phyloP scores from a whole-genome alignment of 805 yeast species.

The Spencermartinsiella europaea region DNA sequence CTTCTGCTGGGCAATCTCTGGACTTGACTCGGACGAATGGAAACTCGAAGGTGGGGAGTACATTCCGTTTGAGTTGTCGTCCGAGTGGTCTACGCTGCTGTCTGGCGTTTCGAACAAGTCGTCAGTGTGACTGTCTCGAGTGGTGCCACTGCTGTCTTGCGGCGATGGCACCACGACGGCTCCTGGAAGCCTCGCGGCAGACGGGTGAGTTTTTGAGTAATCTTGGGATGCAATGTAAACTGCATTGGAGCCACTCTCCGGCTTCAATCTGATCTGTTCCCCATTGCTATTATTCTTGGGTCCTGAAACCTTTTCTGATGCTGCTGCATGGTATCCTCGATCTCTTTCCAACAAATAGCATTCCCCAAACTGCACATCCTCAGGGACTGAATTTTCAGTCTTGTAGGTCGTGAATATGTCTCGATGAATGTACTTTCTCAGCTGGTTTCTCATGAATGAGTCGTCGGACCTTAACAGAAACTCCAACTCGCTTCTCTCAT shows the following conservation, averaged over 20 bases:
- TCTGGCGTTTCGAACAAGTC: no score
- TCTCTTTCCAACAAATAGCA: slow-evolving; percentile 18
- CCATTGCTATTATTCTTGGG: background rate
- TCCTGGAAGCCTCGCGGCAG: no score
- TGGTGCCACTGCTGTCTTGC: background rate
- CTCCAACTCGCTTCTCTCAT: background rate
- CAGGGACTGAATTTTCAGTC: slow-evolving; percentile 11
- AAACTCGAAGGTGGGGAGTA: background rate
- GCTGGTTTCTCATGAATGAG: slow-evolving; percentile 2
- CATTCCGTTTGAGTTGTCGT: background rate
- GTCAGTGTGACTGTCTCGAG: background rate
- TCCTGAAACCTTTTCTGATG: background rate
- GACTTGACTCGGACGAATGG: background rate
- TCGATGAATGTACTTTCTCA: slow-evolving; percentile 23
- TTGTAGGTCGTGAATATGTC: slow-evolving; percentile 25
- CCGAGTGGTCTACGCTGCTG: background rate
- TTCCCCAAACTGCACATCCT: slow-evolving; percentile 13
- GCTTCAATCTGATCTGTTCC: background rate
- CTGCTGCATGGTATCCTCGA: background rate
- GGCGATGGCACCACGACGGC: no score
- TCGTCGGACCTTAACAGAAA: slow-evolving; percentile 2
- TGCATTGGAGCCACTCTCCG: background rate
- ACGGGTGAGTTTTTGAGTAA: background rate
- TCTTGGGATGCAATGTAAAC: background rate
- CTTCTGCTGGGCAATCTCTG: background rate